Conservation (phyloP, 1,139 yeast genomes). For the Pichia sp. region DNA sequence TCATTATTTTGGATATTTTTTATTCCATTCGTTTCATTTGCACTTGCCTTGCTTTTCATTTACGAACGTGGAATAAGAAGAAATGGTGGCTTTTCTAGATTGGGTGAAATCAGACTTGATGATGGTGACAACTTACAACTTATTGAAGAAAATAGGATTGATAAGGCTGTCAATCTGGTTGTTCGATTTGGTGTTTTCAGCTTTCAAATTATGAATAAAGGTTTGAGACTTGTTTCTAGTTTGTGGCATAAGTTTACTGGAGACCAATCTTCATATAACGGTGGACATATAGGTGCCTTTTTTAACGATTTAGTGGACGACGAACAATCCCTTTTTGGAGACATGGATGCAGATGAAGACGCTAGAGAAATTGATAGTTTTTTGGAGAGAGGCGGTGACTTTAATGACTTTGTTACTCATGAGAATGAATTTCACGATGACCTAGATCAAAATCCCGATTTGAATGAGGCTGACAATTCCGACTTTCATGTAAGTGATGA, state of each 20-base stretch:
- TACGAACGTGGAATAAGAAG: conserved; percentile 77
- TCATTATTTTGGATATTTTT: conserved; percentile 45
- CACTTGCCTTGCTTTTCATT: conserved; percentile 59
- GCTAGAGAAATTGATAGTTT: conserved; percentile 31
- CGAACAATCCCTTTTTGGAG: conserved; percentile 30
- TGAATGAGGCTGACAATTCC: conserved; percentile 5
- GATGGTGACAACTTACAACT: conserved; percentile 56
- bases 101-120: conserved; percentile 82
- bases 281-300: conserved; percentile 33
- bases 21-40: conserved; percentile 52
- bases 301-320: conserved; percentile 39
- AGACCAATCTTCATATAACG: conserved; percentile 27
- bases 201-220: conserved; percentile 39
- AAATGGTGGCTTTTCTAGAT: conserved; percentile 71
- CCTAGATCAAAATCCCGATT: background rate
- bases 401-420: conserved; percentile 12
- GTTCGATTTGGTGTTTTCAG: conserved; percentile 48
- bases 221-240: conserved; percentile 37
- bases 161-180: conserved; percentile 52
- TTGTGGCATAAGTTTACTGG: conserved; percentile 29
- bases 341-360: conserved; percentile 44
- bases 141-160: conserved; percentile 60
- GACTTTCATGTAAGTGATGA: conserved; percentile 13
- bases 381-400: conserved; percentile 20
- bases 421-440: conserved; percentile 4